A percentile compares a stretch with the other conserved stretches of the same genome.
phyloP scores from a whole-genome alignment of 2,329 filamentous ascomycete genomes.

The Penicillium sp. region DNA sequence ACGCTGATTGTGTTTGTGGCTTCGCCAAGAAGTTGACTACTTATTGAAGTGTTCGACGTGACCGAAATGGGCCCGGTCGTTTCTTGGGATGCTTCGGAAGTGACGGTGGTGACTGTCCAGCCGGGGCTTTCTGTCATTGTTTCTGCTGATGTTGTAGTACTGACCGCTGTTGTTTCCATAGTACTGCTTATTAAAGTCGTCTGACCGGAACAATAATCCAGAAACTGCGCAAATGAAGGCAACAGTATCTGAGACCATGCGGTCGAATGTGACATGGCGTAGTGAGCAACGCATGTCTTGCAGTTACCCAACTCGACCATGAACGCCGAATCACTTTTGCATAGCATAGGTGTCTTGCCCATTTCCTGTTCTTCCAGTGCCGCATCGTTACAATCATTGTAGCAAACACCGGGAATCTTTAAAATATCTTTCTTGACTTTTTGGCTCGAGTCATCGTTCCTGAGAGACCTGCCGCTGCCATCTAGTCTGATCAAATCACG shows the following conservation, averaged over 20 bases:
- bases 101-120: no score
- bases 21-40: background rate
- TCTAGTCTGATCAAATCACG: background rate
- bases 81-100: background rate
- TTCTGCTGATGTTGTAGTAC: background rate
- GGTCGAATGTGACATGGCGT: background rate
- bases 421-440: constrained; percentile 1
- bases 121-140: no score
- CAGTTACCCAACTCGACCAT: constrained; percentile 7
- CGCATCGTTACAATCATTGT: constrained; percentile 8
- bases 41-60: background rate
- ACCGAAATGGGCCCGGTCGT: background rate
- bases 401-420: constrained; percentile 9
- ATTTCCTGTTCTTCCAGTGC: constrained; percentile 1
- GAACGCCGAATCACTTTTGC: constrained; percentile 12
- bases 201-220: constrained; percentile 15
- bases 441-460: background rate
- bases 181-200: background rate
- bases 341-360: constrained; percentile 9
- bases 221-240: constrained; percentile 13
- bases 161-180: background rate
- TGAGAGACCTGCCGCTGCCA: background rate
- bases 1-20: background rate
- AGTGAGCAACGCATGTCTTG: constrained; percentile 4
- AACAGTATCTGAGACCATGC: no score